Evolutionary conservation across 2,329 filamentous ascomycete genomes (phyloP).

Genomic region (Pseudogymnoascus verrucosus): DNA sequence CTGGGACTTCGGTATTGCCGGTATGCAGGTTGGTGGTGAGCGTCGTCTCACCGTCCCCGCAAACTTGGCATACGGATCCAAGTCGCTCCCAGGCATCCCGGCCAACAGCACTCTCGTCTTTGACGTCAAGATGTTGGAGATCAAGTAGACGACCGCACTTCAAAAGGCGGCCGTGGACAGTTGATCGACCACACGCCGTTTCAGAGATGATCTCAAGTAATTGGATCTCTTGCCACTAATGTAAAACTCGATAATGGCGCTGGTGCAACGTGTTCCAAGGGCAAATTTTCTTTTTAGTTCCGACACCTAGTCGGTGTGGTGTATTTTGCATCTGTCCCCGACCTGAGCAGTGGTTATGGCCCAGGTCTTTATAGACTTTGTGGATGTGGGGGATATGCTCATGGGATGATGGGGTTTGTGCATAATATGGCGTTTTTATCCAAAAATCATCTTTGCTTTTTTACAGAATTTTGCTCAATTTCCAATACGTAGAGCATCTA

Average conservation of each 20-base stretch:
- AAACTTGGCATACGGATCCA: conserved; percentile 81
- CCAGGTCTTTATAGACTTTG: conserved; percentile 6
- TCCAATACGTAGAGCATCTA: background rate
- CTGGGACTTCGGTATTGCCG: conserved; percentile 89
- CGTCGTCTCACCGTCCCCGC: conserved; percentile 86
- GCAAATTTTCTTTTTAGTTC: background rate
- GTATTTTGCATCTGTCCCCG: conserved; percentile 27
- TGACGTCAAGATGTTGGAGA: conserved; percentile 78
- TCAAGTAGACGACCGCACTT: conserved; percentile 52
- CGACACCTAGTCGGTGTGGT: conserved; percentile 10
- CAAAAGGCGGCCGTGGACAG: background rate
- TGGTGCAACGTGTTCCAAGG: background rate
- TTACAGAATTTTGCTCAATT: conserved; percentile 10
- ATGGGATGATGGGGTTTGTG: conserved; percentile 28
- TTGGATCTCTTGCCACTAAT: conserved; percentile 8
- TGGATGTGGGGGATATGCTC: conserved; percentile 13
- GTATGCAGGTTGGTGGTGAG: conserved; percentile 91
- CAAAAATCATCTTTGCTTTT: conserved; percentile 22
- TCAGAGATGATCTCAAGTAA: background rate
- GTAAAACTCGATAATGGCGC: conserved; percentile 4
- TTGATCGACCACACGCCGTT: background rate
- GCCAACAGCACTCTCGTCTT: conserved; percentile 87
- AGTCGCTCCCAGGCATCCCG: conserved; percentile 75
- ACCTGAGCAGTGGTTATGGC: conserved; percentile 23
- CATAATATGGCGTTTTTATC: conserved; percentile 26